Conservation (phyloP, 73 alveolate species). For the Symbiodinium pilosum region DNA sequence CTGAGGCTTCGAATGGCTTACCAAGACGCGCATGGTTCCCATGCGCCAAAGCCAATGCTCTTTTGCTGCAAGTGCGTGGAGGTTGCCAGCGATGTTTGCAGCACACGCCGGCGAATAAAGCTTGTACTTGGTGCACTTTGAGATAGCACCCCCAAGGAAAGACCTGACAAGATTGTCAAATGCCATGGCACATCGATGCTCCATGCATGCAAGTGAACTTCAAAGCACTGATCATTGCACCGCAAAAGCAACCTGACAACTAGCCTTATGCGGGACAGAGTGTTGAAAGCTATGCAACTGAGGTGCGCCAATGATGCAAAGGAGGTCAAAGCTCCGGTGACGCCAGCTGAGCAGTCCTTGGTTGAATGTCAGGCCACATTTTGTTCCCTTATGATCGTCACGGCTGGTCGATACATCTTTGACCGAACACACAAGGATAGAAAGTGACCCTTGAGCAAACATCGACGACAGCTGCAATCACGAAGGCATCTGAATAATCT, state of each 20-base stretch:
- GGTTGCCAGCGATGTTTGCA: slow-evolving; percentile 39
- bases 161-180: not conserved
- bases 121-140: slow-evolving; percentile 39
- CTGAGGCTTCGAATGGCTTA: not conserved
- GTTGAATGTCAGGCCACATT: no score
- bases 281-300: not conserved
- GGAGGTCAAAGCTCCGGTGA: slow-evolving; percentile 42
- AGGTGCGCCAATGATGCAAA: slow-evolving; percentile 13
- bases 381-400: no score
- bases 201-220: no score
- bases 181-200: no score
- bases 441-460: no score
- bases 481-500: no score
- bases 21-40: not conserved
- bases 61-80: not conserved
- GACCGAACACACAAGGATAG: no score
- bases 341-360: slow-evolving; percentile 25
- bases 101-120: slow-evolving; percentile 31
- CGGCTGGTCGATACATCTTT: no score
- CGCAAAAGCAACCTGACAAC: not conserved
- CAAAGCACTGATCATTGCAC: no score
- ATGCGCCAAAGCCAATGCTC: no score
- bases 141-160: slow-evolving; percentile 41
- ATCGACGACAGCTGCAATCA: no score
- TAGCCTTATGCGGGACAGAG: not conserved